These are phyloP conservation scores for Penstemon davidsonii DNA, from an alignment of 257 asterid genomes.

Conservation along the genomic window DNA sequence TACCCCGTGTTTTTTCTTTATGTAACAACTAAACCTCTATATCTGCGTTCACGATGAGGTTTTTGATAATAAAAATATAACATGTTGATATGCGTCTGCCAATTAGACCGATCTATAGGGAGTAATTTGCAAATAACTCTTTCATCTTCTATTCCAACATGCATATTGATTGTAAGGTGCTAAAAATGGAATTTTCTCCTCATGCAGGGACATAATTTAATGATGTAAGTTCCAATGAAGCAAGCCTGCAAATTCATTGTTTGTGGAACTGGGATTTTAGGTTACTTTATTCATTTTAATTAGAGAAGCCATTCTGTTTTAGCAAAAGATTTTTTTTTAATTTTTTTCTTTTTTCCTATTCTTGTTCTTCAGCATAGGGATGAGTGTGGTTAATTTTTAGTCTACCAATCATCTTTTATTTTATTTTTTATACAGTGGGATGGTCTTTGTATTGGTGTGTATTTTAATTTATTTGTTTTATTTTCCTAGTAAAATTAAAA, in stretches of 20 bases:
- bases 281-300: conserved; percentile 17
- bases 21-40: too few relatives aligned
- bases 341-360: conserved; percentile 3
- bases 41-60: too few relatives aligned
- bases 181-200: background rate
- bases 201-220: conserved; percentile 36
- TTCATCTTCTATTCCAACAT: too few relatives aligned
- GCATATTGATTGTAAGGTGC: background rate
- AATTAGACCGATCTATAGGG: too few relatives aligned
- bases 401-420: conserved; percentile 35
- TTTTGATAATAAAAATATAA: too few relatives aligned
- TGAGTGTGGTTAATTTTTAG: conserved; percentile 34
- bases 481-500: background rate
- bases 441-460: conserved; percentile 17
- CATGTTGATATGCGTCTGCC: too few relatives aligned
- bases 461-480: too few relatives aligned
- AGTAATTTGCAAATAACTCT: too few relatives aligned
- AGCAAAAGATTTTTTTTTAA: conserved; percentile 20
- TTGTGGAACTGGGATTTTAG: conserved; percentile 34
- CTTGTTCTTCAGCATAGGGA: conserved; percentile 20
- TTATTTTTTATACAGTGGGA: conserved; percentile 14
- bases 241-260: conserved; percentile 30
- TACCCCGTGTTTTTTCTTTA: too few relatives aligned
- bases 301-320: conserved; percentile 28
- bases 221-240: conserved; percentile 21